A percentile compares a stretch with the other conserved stretches of the same genome.
Conservation (phyloP, 2,329 filamentous ascomycete species). For the Clonostachys chloroleuca region DNA sequence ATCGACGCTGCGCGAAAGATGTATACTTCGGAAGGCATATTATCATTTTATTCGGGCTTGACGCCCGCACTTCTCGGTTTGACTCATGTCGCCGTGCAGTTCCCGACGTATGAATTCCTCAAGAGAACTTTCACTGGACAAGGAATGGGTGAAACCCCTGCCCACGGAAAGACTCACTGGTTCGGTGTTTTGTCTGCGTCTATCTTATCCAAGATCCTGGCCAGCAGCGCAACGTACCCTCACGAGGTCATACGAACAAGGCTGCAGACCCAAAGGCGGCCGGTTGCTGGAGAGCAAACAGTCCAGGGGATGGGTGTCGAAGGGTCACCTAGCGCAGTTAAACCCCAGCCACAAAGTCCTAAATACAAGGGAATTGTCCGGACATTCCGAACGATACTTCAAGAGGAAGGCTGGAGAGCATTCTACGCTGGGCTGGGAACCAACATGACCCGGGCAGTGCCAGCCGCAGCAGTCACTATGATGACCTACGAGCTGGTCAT, state of each 20-base stretch:
- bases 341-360: conserved; percentile 20
- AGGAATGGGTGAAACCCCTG: conserved; percentile 68
- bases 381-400: conserved; percentile 80
- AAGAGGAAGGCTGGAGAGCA: conserved; percentile 90
- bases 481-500: conserved; percentile 85
- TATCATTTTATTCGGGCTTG: conserved; percentile 92
- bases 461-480: conserved; percentile 95
- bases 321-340: conserved; percentile 7
- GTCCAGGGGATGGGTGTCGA: conserved; percentile 44
- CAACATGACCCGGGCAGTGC: conserved; percentile 94
- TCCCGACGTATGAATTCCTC: conserved; percentile 91
- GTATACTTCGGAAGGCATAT: conserved; percentile 84
- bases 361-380: conserved; percentile 76
- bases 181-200: conserved; percentile 82
- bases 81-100: conserved; percentile 94
- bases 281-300: conserved; percentile 49
- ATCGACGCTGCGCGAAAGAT: conserved; percentile 92
- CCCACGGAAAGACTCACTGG: conserved; percentile 55
- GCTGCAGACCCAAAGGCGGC: conserved; percentile 86
- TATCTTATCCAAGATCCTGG: conserved; percentile 89
- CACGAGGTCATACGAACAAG: conserved; percentile 94
- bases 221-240: conserved; percentile 92
- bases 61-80: conserved; percentile 88
- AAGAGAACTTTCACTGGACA: conserved; percentile 87
- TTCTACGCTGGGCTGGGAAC: conserved; percentile 98